A percentile compares a stretch with the other conserved stretches of the same genome.
phyloP scores from a whole-genome alignment of 2,329 filamentous ascomycete genomes.

The Diplodia mutila region DNA sequence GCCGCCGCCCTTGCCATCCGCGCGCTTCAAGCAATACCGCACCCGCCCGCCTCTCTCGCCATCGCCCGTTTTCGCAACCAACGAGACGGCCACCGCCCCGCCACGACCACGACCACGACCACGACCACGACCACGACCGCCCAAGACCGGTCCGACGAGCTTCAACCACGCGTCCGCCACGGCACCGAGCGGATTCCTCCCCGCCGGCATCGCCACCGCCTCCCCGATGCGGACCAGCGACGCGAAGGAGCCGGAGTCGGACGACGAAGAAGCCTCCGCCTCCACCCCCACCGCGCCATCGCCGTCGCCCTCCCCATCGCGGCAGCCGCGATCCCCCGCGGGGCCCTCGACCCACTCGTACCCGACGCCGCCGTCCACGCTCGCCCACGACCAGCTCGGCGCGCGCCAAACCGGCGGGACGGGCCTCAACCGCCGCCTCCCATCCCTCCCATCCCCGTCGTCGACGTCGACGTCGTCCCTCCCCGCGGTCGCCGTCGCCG shows the following conservation, averaged over 20 bases:
- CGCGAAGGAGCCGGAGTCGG: constrained; percentile 26
- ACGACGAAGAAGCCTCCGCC: not conserved
- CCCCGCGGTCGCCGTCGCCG: not conserved
- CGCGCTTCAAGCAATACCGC: constrained; percentile 35
- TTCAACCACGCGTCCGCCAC: constrained; percentile 33
- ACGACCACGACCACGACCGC: not conserved
- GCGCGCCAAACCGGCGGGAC: constrained; percentile 17
- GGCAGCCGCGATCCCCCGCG: no score
- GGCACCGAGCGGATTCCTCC: constrained; percentile 37
- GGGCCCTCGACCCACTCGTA: constrained; percentile 31
- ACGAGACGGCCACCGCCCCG: constrained; percentile 29
- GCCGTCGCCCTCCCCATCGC: constrained; percentile 17
- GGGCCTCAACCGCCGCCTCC: constrained; percentile 18
- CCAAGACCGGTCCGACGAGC: constrained; percentile 33
- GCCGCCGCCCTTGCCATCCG: constrained; percentile 31
- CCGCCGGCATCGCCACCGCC: constrained; percentile 26
- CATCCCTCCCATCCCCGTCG: constrained; percentile 29
- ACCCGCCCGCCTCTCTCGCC: not conserved
- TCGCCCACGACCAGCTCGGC: constrained; percentile 41
- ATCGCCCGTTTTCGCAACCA: constrained; percentile 18
- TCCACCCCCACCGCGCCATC: not conserved
- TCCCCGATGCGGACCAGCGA: constrained; percentile 28
- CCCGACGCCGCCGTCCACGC: constrained; percentile 34
- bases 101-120: constrained; percentile 17
- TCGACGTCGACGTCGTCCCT: no score